phyloP scores from a whole-genome alignment of 441 rosid species.

The Hura crepitans region DNA sequence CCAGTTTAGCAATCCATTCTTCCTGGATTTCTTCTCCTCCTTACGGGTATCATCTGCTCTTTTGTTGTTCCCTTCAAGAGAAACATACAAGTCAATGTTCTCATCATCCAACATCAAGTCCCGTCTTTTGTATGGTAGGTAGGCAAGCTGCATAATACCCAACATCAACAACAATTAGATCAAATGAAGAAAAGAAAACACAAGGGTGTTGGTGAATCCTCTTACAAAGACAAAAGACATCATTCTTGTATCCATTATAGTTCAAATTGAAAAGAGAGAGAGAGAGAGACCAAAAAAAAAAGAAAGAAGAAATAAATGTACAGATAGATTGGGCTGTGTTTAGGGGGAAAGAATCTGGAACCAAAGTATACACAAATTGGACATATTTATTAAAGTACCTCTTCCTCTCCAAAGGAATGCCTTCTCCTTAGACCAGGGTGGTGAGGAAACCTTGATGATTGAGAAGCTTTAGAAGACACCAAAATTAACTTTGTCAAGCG shows the following conservation, averaged over 20 bases:
- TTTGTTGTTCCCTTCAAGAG: slow-evolving; percentile 62
- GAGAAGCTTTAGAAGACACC: slow-evolving; percentile 88
- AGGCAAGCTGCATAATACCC: slow-evolving; percentile 67
- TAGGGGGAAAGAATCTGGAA: slow-evolving; percentile 12
- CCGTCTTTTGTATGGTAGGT: slow-evolving; percentile 89
- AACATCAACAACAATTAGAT: slow-evolving; percentile 33
- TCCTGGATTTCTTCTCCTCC: slow-evolving; percentile 81
- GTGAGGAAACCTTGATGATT: slow-evolving; percentile 55
- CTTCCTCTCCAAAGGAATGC: slow-evolving; percentile 97
- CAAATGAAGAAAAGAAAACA: slow-evolving; percentile 21
- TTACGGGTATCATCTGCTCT: slow-evolving; percentile 48
- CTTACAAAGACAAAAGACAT: neutral
- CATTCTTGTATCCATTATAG: neutral
- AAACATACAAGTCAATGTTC: slow-evolving; percentile 67
- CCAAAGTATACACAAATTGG: neutral
- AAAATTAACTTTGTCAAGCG: slow-evolving; percentile 81
- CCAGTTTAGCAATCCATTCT: slow-evolving; percentile 93
- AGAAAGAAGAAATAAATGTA: too few relatives aligned
- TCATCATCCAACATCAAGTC: slow-evolving; percentile 90
- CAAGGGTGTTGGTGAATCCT: neutral
- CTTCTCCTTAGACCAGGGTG: slow-evolving; percentile 65
- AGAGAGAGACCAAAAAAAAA: too few relatives aligned
- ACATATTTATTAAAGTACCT: slow-evolving; percentile 45
- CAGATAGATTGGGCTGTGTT: neutral
- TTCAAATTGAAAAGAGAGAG: neutral